Percentiles rank a stretch among this genome's conserved stretches.
Conservation (phyloP, 371 early-diverging fungal species). For the Actinomucor elegans region DNA sequence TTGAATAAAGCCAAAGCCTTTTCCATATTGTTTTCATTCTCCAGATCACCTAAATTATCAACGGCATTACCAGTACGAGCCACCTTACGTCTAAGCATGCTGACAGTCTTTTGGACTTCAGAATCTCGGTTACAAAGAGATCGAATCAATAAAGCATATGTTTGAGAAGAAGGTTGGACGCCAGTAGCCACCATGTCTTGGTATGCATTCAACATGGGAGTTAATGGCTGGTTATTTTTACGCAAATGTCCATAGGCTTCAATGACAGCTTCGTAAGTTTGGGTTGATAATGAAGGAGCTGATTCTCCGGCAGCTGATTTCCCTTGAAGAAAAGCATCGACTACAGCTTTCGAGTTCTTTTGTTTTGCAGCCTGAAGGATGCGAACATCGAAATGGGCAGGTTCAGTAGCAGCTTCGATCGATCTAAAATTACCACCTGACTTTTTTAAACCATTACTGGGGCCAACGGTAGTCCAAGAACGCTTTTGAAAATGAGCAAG, state of each 20-base stretch:
- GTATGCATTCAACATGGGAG: constrained; percentile 41
- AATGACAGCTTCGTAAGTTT: constrained; percentile 52
- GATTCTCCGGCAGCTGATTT: constrained; percentile 17
- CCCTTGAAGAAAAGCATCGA: constrained; percentile 34
- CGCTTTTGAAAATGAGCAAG: constrained; percentile 7
- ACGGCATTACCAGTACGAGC: constrained; percentile 25
- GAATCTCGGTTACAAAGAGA: constrained; percentile 38
- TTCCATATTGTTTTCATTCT: constrained; percentile 42
- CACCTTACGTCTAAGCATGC: constrained; percentile 29
- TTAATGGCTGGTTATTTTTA: constrained; percentile 30
- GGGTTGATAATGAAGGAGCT: constrained; percentile 21
- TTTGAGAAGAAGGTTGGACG: constrained; percentile 37
- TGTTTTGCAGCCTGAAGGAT: constrained; percentile 31
- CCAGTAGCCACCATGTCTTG: constrained; percentile 46
- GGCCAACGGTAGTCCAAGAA: constrained; percentile 6
- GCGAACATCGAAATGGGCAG: constrained; percentile 26
- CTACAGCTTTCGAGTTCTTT: constrained; percentile 24
- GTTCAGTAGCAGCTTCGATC: constrained; percentile 1
- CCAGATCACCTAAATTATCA: constrained; percentile 22
- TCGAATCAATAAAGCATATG: constrained; percentile 46
- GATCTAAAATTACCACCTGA: background rate
- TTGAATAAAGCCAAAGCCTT: constrained; percentile 46
- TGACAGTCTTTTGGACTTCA: constrained; percentile 40
- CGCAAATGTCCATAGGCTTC: constrained; percentile 41
- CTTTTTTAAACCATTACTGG: constrained; percentile 15